Percentiles rank a stretch among this genome's conserved stretches.
phyloP scores from a whole-genome alignment of 2,329 filamentous ascomycete species.

The Penicillium psychrosexuale region DNA sequence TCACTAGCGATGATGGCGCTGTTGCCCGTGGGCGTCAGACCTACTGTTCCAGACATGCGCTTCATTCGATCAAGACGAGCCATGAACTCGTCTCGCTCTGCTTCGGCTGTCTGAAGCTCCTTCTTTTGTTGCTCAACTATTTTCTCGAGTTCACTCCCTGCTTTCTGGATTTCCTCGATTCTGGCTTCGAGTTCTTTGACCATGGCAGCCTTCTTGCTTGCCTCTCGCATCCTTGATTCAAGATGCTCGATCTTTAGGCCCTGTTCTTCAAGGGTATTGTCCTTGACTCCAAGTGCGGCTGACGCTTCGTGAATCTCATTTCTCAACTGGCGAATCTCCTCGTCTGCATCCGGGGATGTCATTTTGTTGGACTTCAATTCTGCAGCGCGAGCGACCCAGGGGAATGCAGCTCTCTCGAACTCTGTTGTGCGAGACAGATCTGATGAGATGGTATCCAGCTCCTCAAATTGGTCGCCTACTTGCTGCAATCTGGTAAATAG shows the following conservation, averaged over 20 bases:
- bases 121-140: conserved; percentile 36
- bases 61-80: conserved; percentile 44
- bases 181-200: conserved; percentile 45
- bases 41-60: conserved; percentile 39
- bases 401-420: conserved; percentile 71
- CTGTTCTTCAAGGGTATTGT: conserved; percentile 79
- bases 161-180: conserved; percentile 39
- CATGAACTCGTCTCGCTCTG: conserved; percentile 43
- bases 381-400: conserved; percentile 79
- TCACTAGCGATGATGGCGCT: conserved; percentile 39
- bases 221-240: conserved; percentile 81
- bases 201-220: conserved; percentile 66
- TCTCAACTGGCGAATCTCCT: conserved; percentile 75
- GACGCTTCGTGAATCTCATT: conserved; percentile 77
- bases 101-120: conserved; percentile 37
- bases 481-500: conserved; percentile 66
- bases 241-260: conserved; percentile 92
- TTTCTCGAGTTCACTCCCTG: conserved; percentile 32
- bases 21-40: conserved; percentile 35
- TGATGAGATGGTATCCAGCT: conserved; percentile 66
- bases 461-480: conserved; percentile 62
- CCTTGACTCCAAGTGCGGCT: conserved; percentile 66
- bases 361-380: conserved; percentile 80
- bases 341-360: conserved; percentile 76
- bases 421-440: conserved; percentile 72